These are phyloP conservation scores for Aspergillus flavus DNA, from an alignment of 2,329 filamentous ascomycete species.

Conservation along the genomic window DNA sequence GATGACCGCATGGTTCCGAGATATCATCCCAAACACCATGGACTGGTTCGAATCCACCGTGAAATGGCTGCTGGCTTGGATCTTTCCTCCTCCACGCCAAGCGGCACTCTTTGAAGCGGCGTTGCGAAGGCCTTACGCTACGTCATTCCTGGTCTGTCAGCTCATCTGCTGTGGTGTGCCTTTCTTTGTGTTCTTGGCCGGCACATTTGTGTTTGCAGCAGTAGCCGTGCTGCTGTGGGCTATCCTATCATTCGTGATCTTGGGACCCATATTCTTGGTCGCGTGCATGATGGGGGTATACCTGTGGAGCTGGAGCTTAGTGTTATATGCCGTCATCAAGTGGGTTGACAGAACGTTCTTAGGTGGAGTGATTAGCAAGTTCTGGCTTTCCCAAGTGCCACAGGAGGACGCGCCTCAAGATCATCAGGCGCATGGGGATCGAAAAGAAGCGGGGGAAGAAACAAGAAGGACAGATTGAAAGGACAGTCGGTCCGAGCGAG, in stretches of 20 bases:
- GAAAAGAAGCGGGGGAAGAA: not conserved
- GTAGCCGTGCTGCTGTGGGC: conserved; percentile 35
- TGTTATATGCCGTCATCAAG: not conserved
- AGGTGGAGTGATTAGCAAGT: not conserved
- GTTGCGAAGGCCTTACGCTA: not conserved
- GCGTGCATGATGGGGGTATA: not conserved
- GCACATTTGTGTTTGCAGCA: conserved; percentile 36
- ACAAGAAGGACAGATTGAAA: not conserved
- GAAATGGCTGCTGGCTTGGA: not conserved
- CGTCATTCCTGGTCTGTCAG: conserved; percentile 16
- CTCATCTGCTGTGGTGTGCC: conserved; percentile 38
- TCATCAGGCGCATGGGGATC: not conserved
- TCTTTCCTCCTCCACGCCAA: not conserved
- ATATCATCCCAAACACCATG: not conserved
- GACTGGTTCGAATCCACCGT: not conserved
- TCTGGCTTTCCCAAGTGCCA: not conserved
- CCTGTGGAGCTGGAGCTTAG: not conserved
- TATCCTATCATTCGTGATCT: conserved; percentile 32
- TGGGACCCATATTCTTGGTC: conserved; percentile 30
- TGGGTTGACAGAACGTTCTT: not conserved
- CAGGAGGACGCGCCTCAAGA: not conserved
- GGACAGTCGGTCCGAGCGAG: not conserved
- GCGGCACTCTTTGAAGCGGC: not conserved
- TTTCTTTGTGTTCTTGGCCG: conserved; percentile 36
- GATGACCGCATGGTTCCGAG: not conserved